Base-by-base conservation (phyloP, 257 asterid genomes). In the Penstemon barbatus region DNA sequence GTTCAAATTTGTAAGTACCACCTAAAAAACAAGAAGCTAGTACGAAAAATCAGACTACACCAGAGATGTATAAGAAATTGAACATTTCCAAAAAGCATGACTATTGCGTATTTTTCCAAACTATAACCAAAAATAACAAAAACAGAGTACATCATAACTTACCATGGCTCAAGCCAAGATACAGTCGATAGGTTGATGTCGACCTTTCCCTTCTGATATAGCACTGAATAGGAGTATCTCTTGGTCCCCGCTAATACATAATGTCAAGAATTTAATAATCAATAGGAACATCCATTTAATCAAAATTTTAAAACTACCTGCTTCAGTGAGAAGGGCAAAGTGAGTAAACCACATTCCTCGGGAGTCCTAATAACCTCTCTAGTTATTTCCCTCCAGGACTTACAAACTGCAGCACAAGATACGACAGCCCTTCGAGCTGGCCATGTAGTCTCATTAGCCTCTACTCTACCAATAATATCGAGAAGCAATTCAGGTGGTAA, bases 351-450 rank as follows among this genome's bases (percentile, higher is more conserved):
- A 5, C 73, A 81, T 62, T 61, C 68, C 64, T 88, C 92, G 0
- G 95, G 96, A 70, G 83, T 74, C 51, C 71, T 86, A 51, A 89
- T 93, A 62, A 87, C 80, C 69, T 91, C 97, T 63, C 73, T 77
- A 74, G 95, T 85, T 90, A 91, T 84, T 57, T 84, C 89, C 74
- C 97, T 89, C 97, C 97, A 91, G 9, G 95, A 83, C 61, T 84
- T 73, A 81, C 97, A 91, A 70, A 91, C 97, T 38, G 90, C 83
- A 37, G 91, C 89, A 78, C 96, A 91, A 0, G 91, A 95, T 43
- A 91, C 97, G 7, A 91, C 83, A 54, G 87, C 84, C 79, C 80
- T 89, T 54, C 97, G 86, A 37, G 89, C 80, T 51, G 97, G 96
- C 97, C 96, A 91, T 7, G 89, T 73, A 72, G 82, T 82, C 86